A percentile compares a stretch with the other conserved stretches of the same genome.
Conservation (phyloP, 2,329 filamentous ascomycete genomes). For the Hypoxylon sp. region DNA sequence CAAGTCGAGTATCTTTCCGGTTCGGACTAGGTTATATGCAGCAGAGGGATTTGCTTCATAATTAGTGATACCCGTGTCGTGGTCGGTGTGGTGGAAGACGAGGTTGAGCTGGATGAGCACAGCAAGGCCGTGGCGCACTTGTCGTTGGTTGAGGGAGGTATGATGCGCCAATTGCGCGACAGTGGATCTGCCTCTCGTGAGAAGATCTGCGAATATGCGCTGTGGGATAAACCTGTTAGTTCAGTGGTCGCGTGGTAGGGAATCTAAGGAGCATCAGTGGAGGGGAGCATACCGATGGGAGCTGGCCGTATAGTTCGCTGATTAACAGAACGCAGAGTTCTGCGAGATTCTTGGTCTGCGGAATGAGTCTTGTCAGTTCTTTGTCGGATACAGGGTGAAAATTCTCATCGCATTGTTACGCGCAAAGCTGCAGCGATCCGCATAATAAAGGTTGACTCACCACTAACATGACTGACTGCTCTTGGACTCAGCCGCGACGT, state of each 20-base stretch:
- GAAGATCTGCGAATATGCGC: constrained; percentile 87
- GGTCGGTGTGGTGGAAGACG: constrained; percentile 78
- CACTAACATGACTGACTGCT: constrained; percentile 52
- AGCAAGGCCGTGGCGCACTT: constrained; percentile 84
- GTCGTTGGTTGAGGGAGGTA: constrained; percentile 79
- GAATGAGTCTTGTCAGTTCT: constrained; percentile 47
- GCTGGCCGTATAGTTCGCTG: constrained; percentile 89
- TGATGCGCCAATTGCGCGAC: constrained; percentile 78
- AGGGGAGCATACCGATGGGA: constrained; percentile 81
- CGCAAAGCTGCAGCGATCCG: constrained; percentile 1
- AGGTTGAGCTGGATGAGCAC: constrained; percentile 92
- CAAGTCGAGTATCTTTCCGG: constrained; percentile 84
- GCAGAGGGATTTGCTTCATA: constrained; percentile 88
- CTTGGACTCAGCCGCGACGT: constrained; percentile 33
- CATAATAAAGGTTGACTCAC: constrained; percentile 49
- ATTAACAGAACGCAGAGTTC: constrained; percentile 94
- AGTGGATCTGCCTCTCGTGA: constrained; percentile 83
- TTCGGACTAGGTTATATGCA: constrained; percentile 85
- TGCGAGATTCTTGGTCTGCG: constrained; percentile 79
- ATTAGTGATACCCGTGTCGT: constrained; percentile 73
- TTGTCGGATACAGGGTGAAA: constrained; percentile 1
- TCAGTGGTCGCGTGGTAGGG: constrained; percentile 15
- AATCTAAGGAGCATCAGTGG: not conserved
- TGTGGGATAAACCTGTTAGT: constrained; percentile 58
- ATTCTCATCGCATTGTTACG: constrained; percentile 2